phyloP scores from a whole-genome alignment of 768 basidiomycete species.

The Mycena sanguinolenta region DNA sequence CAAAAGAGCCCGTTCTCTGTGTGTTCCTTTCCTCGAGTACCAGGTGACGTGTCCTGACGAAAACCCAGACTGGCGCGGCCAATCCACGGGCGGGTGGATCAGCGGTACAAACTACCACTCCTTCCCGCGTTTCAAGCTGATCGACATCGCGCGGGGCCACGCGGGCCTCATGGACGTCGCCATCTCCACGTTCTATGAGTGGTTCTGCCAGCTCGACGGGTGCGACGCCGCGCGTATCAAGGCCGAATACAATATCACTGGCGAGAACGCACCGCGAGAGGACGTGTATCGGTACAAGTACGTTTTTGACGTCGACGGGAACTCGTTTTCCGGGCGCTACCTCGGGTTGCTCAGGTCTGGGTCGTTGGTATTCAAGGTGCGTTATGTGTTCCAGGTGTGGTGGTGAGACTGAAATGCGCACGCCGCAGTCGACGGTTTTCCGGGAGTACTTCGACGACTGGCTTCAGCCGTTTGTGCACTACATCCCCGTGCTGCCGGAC shows the following conservation, averaged over 20 bases:
- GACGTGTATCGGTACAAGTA: constrained; percentile 34
- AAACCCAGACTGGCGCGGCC: constrained; percentile 32
- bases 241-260: constrained; percentile 32
- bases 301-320: constrained; percentile 34
- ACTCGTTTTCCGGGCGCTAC: constrained; percentile 31
- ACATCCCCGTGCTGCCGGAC: constrained; percentile 34
- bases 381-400: background rate
- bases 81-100: constrained; percentile 36
- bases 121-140: constrained; percentile 35
- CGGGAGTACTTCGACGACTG: constrained; percentile 34
- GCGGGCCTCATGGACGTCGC: constrained; percentile 26
- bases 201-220: constrained; percentile 29
- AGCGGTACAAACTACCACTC: constrained; percentile 33
- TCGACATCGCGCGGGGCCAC: constrained; percentile 33
- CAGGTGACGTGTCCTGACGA: background rate
- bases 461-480: constrained; percentile 34
- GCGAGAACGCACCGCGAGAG: constrained; percentile 15
- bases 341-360: constrained; percentile 25
- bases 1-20: constrained; percentile 28
- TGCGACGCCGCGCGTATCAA: constrained; percentile 30
- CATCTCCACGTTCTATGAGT: constrained; percentile 24
- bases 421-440: constrained; percentile 29
- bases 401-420: too few species aligned
- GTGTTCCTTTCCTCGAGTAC: background rate
- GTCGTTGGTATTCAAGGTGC: constrained; percentile 33